phyloP scores from a whole-genome alignment of 2,329 filamentous ascomycete species.

The Pseudogymnoascus sp. region DNA sequence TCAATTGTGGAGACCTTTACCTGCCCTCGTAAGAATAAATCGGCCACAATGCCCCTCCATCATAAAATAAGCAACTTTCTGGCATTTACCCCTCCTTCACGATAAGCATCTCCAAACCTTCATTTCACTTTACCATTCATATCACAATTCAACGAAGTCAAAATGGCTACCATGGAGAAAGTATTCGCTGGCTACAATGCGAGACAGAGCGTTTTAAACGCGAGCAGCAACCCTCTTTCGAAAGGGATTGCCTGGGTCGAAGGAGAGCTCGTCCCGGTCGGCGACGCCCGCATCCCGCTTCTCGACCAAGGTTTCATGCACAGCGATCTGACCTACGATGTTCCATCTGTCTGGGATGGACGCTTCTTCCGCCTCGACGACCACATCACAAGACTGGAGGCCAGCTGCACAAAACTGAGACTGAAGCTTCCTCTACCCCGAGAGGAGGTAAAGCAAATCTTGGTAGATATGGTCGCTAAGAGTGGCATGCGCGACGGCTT shows the following conservation, averaged over 20 bases:
- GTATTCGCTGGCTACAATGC: slow-evolving; percentile 35
- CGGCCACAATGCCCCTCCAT: neutral
- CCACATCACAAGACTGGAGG: slow-evolving; percentile 39
- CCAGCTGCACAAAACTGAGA: slow-evolving; percentile 40
- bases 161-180: slow-evolving; percentile 39
- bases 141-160: slow-evolving; percentile 1
- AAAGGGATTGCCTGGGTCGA: slow-evolving; percentile 43
- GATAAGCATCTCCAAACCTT: neutral
- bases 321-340: slow-evolving; percentile 47
- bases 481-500: slow-evolving; percentile 44
- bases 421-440: slow-evolving; percentile 37
- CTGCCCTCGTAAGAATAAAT: slow-evolving; percentile 3
- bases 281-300: slow-evolving; percentile 43
- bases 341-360: slow-evolving; percentile 45
- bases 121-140: neutral
- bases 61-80: neutral
- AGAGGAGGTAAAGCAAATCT: slow-evolving; percentile 33
- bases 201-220: slow-evolving; percentile 28
- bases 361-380: slow-evolving; percentile 47
- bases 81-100: neutral
- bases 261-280: slow-evolving; percentile 37
- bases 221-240: slow-evolving; percentile 35
- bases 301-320: slow-evolving; percentile 47
- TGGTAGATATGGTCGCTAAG: slow-evolving; percentile 40
- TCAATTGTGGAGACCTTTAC: neutral